Evolutionary conservation across 805 yeast species (phyloP).

Genomic region (Jamesozyma piceae): DNA sequence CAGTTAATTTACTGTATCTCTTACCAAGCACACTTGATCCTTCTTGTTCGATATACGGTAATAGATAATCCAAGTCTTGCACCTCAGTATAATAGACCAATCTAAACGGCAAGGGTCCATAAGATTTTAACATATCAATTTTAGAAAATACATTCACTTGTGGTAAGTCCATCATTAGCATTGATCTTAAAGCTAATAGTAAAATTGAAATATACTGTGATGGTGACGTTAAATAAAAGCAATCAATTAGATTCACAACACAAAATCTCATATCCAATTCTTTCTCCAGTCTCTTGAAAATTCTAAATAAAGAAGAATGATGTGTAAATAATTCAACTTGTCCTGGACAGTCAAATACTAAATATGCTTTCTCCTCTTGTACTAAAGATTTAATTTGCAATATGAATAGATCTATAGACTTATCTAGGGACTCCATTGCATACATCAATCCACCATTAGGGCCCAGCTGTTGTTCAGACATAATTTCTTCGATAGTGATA

Average conservation of each 20-base stretch:
- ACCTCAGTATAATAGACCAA: conserved; percentile 87
- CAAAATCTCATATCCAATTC: conserved; percentile 62
- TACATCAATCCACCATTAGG: conserved; percentile 87
- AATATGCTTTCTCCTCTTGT: conserved; percentile 47
- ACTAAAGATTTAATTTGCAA: conserved; percentile 49
- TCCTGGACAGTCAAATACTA: conserved; percentile 88
- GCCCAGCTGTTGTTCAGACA: conserved; percentile 63
- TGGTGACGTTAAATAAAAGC: conserved; percentile 72
- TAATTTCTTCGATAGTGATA: conserved; percentile 65
- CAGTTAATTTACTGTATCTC: conserved; percentile 58
- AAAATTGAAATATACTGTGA: conserved; percentile 80
- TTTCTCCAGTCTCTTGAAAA: conserved; percentile 57
- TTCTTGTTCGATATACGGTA: conserved; percentile 64
- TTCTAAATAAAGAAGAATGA: conserved; percentile 60
- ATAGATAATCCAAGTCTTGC: conserved; percentile 63
- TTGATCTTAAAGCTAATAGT: conserved; percentile 72
- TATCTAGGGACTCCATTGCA: conserved; percentile 64
- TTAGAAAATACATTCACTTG: conserved; percentile 89
- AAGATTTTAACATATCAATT: conserved; percentile 68
- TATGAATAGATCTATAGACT: conserved; percentile 49
- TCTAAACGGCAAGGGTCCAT: conserved; percentile 73
- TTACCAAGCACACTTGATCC: conserved; percentile 54
- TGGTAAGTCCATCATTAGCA: conserved; percentile 88
- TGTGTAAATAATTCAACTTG: conserved; percentile 93
- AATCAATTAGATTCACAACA: conserved; percentile 81